These are phyloP conservation scores for Vitis labrusca DNA, from an alignment of 164 flowering plant genomes.

Conservation along the genomic window DNA sequence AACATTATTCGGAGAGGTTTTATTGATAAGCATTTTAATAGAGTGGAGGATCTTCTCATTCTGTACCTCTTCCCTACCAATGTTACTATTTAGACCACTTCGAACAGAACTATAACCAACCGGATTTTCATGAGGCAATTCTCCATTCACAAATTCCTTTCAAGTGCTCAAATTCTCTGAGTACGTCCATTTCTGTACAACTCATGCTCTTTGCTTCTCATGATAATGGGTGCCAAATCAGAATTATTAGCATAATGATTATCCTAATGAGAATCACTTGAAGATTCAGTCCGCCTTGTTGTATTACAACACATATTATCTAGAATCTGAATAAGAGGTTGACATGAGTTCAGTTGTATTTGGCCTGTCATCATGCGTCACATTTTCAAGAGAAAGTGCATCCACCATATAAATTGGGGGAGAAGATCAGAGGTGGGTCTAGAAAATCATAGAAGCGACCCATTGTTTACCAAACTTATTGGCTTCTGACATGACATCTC, in stretches of 20 bases:
- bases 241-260: constrained; percentile 26
- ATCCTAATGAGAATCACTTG: constrained; percentile 16
- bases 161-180: no score
- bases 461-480: no score
- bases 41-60: no score
- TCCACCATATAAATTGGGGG: not conserved
- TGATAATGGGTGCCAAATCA: constrained; percentile 29
- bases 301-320: constrained; percentile 20
- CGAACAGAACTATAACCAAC: constrained; percentile 5
- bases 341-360: constrained; percentile 13
- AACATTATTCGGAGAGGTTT: no score
- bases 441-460: no score
- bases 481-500: no score
- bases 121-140: constrained; percentile 23
- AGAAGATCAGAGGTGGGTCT: no score
- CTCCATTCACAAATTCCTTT: constrained; percentile 18
- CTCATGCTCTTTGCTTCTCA: no score
- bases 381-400: constrained; percentile 13
- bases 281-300: constrained; percentile 2
- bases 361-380: constrained; percentile 9
- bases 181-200: no score
- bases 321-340: constrained; percentile 15
- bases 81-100: no score
- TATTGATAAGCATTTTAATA: no score
- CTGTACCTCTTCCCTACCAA: no score